Conservation (phyloP, 352 stramenopile genomes). For the Globisporangium carolinianum region DNA sequence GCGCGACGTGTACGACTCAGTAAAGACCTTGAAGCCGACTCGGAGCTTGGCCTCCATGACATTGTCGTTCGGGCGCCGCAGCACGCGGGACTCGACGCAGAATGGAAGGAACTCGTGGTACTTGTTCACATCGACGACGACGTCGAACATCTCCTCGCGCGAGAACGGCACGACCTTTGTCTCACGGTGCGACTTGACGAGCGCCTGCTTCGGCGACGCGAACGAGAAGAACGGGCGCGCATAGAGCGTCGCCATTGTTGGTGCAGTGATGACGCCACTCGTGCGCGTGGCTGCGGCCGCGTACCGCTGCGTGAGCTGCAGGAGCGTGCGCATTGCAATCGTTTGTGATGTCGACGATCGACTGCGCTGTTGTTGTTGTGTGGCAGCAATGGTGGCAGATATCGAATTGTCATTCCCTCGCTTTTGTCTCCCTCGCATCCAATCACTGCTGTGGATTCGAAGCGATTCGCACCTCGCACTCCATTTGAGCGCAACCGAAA, state of each 20-base stretch:
- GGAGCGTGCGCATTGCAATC: too few relatives aligned
- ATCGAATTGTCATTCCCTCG: too few relatives aligned
- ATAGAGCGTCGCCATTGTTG: not conserved
- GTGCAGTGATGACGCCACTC: not conserved
- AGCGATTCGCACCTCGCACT: too few relatives aligned
- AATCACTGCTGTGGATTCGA: too few relatives aligned
- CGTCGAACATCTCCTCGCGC: conserved; percentile 71
- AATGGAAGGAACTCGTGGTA: conserved; percentile 80
- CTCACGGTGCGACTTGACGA: conserved; percentile 70
- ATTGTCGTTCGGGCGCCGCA: conserved; percentile 63
- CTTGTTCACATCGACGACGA: conserved; percentile 62
- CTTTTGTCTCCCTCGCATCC: too few relatives aligned
- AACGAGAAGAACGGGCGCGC: conserved; percentile 51
- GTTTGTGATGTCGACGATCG: too few relatives aligned
- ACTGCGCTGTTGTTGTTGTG: too few relatives aligned
- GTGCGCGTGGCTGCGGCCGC: not conserved
- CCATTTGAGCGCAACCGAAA: too few relatives aligned
- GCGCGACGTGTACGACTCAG: conserved; percentile 76
- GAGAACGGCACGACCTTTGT: conserved; percentile 72
- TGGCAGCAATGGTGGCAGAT: too few relatives aligned
- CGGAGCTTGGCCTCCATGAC: conserved; percentile 72
- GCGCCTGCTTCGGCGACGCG: conserved; percentile 31
- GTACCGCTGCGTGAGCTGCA: too few relatives aligned
- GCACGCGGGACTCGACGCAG: conserved; percentile 69
- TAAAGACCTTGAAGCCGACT: conserved; percentile 79